Conservation (phyloP, 2,329 filamentous ascomycete genomes). For the Pestalotiopsis sp. region DNA sequence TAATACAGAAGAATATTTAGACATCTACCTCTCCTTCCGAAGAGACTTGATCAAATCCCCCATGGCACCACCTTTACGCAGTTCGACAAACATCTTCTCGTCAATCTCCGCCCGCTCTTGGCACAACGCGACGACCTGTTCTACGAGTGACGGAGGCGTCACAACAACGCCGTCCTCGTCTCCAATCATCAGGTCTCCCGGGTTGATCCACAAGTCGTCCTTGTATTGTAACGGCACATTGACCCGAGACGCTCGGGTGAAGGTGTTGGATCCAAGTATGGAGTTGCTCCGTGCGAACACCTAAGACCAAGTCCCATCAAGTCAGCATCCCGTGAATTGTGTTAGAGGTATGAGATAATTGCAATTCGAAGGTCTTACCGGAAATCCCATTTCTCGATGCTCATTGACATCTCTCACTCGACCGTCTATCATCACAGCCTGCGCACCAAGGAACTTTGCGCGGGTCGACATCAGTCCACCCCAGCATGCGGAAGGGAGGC, state of each 20-base stretch:
- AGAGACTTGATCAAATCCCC: slow-evolving; percentile 9
- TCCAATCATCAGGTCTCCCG: slow-evolving; percentile 30
- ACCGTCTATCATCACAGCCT: slow-evolving; percentile 30
- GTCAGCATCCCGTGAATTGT: background rate
- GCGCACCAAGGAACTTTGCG: slow-evolving; percentile 27
- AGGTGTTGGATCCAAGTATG: slow-evolving; percentile 32
- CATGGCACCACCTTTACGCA: slow-evolving; percentile 8
- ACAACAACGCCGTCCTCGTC: slow-evolving; percentile 33
- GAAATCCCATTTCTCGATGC: slow-evolving; percentile 25
- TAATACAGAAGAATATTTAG: no score
- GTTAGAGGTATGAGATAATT: no score
- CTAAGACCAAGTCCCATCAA: slow-evolving; percentile 13
- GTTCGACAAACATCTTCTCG: slow-evolving; percentile 22
- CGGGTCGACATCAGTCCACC: slow-evolving; percentile 33
- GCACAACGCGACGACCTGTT: slow-evolving; percentile 29
- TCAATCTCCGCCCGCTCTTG: slow-evolving; percentile 31
- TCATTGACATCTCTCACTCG: slow-evolving; percentile 31
- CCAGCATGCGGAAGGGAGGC: slow-evolving; percentile 29
- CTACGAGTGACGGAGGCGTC: slow-evolving; percentile 25
- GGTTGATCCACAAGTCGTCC: slow-evolving; percentile 30
- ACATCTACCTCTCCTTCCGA: slow-evolving; percentile 6
- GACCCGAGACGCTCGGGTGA: slow-evolving; percentile 29
- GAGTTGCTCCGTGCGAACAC: slow-evolving; percentile 30
- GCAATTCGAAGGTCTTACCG: slow-evolving; percentile 6
- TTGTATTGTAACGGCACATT: slow-evolving; percentile 30